Conservation (phyloP, 73 alveolate species). For the Tetrahymena borealis region DNA sequence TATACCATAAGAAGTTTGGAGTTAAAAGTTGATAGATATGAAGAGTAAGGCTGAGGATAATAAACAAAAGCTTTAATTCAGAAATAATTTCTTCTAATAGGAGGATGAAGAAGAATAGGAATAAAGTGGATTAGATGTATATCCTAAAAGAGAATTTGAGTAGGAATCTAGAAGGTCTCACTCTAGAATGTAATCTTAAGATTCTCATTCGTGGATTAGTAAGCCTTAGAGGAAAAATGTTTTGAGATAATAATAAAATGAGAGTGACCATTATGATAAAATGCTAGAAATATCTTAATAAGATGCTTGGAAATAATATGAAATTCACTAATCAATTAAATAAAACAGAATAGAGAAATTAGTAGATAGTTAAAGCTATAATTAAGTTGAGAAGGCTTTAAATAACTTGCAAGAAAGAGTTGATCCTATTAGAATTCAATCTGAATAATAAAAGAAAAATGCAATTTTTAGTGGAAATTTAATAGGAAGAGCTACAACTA, state of each 20-base stretch:
- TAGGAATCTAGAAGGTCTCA: neutral
- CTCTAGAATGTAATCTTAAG: neutral
- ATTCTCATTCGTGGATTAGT: neutral
- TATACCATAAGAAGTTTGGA: neutral
- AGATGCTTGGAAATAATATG: neutral
- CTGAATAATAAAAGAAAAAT: neutral
- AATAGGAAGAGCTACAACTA: neutral
- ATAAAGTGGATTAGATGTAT: neutral
- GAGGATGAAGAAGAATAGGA: neutral
- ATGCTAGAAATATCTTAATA: neutral
- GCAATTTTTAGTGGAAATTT: neutral
- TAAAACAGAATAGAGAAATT: neutral
- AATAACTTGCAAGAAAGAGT: neutral
- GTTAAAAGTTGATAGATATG: neutral
- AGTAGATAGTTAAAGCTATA: neutral
- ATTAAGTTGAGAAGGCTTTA: neutral
- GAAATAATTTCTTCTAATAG: neutral
- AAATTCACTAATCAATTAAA: neutral
- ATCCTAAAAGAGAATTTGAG: neutral
- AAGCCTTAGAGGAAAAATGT: neutral
- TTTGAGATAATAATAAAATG: neutral
- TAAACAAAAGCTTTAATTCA: neutral
- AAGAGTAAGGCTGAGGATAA: neutral
- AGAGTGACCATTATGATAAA: neutral
- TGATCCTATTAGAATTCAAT: neutral